Evolutionary conservation across 345 rosid species (phyloP), one percentile per base, ranked within the genome.

Genomic region (Populus tremula): DNA sequence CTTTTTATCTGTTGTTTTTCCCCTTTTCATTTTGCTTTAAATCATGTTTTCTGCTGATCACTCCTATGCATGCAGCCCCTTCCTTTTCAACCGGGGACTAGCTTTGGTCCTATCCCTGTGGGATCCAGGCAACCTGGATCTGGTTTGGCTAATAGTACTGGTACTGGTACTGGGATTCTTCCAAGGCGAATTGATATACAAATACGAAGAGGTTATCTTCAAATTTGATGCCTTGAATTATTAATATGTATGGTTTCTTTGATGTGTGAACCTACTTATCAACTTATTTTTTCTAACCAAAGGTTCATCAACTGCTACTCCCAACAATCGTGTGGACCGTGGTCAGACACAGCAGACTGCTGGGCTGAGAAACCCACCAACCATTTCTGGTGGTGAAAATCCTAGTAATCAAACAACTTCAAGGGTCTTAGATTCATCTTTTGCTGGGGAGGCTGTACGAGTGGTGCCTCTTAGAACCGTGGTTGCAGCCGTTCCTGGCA

Each of bases 151-250:
- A 88, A 82, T 81, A 87, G 90, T 45, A 78, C 76, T 78, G 87
- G 91, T 67, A 56, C 85, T 38, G 87, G 91, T 64, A 56, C 85
- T 43, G 85, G 87, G n/a, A 78, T 87, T 82, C 87, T 85, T 84
- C 94, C 93, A 8, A 81, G 96, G 80, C 92, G 91, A 33, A 89
- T 92, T 78, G 94, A 90, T 82, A 90, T 92, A 78, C 92, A 90
- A 87, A 92, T 90, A 78, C 87, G 91, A 79, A 88, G 94, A 86
- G 94, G 96, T 91, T 80, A 21, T 18, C 35, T 61, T 43, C 35
- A 18, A 71, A 69, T 50, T 73, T 71, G 70, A 21, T 78, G 20
- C 61, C 69, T 38, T 56, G 59, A 21, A 38, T 76, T 23, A 54
- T 72, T 67, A 68, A 54, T 66, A 31, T 43, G 53, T 41, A 54